phyloP scores from a whole-genome alignment of 805 yeast species.

The Yarrowia deformans region DNA sequence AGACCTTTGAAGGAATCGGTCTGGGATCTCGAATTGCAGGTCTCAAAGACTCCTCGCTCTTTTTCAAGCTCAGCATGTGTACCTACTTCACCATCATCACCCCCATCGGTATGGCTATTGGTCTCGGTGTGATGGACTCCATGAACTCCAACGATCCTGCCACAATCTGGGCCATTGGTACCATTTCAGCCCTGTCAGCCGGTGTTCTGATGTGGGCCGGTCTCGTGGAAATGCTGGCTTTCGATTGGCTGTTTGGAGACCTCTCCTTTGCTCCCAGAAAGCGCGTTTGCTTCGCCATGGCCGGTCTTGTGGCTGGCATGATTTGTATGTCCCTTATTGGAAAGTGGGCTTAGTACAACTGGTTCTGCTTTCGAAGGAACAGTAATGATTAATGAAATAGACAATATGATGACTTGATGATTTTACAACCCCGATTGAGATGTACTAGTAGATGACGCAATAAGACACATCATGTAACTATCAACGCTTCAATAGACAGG shows the following conservation, averaged over 20 bases:
- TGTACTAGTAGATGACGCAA: too few relatives aligned
- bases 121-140: constrained; percentile 70
- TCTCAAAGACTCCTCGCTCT: constrained; percentile 58
- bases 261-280: constrained; percentile 65
- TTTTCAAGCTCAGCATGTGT: constrained; percentile 41
- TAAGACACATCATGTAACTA: too few relatives aligned
- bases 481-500: too few relatives aligned
- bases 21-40: constrained; percentile 75
- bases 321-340: constrained; percentile 74
- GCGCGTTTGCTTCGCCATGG: constrained; percentile 61
- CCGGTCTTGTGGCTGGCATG: constrained; percentile 64
- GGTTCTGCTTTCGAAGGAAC: not conserved
- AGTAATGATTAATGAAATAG: constrained; percentile 5
- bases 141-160: constrained; percentile 68
- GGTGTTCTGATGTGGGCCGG: constrained; percentile 78
- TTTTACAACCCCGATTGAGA: too few relatives aligned
- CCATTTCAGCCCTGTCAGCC: constrained; percentile 72
- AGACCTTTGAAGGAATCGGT: constrained; percentile 81
- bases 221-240: constrained; percentile 75
- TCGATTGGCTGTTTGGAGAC: constrained; percentile 68
- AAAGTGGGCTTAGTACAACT: constrained; percentile 64
- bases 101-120: constrained; percentile 75
- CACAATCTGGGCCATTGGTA: constrained; percentile 69
- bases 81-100: constrained; percentile 65
- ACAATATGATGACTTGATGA: not conserved